Percentiles rank a stretch among this genome's conserved stretches.
phyloP scores from a whole-genome alignment of 345 rosid species.

The Cochlearia excelsa region DNA sequence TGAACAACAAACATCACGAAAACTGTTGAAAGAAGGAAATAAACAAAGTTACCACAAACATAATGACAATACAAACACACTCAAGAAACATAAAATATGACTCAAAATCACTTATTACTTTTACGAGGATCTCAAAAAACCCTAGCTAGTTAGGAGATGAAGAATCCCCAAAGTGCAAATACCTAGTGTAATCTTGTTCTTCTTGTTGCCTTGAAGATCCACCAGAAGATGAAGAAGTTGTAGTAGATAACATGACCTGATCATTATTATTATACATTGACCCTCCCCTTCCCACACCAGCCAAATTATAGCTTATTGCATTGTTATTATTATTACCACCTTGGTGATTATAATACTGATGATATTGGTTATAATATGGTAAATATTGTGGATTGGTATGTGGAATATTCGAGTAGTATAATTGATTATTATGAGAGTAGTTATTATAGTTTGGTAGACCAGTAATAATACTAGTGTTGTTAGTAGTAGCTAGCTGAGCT shows the following conservation, averaged over 20 bases:
- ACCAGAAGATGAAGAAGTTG: constrained; percentile 33
- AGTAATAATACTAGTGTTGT: constrained; percentile 14
- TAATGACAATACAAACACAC: constrained; percentile 22
- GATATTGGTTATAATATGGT: constrained; percentile 28
- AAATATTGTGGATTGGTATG: constrained; percentile 26
- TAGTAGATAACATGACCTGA: constrained; percentile 25
- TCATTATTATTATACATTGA: constrained; percentile 23
- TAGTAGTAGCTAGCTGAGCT: constrained; percentile 45
- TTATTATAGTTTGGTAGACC: constrained; percentile 23
- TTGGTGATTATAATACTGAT: constrained; percentile 30
- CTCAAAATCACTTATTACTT: constrained; percentile 15
- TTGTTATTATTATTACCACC: constrained; percentile 29
- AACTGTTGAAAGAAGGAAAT: constrained; percentile 25
- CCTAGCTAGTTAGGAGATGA: constrained; percentile 24
- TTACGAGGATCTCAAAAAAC: constrained; percentile 26
- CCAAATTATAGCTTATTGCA: constrained; percentile 19
- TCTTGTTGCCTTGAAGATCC: constrained; percentile 35
- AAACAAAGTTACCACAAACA: constrained; percentile 28
- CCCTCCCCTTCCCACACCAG: constrained; percentile 28
- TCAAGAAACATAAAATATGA: constrained; percentile 18
- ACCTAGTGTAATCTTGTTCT: constrained; percentile 29
- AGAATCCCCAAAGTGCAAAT: constrained; percentile 36
- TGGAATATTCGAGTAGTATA: constrained; percentile 27
- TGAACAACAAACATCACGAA: constrained; percentile 15
- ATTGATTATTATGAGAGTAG: constrained; percentile 25